Conservation (phyloP, 2,329 filamentous ascomycete species). For the Curvularia eragrostidis region DNA sequence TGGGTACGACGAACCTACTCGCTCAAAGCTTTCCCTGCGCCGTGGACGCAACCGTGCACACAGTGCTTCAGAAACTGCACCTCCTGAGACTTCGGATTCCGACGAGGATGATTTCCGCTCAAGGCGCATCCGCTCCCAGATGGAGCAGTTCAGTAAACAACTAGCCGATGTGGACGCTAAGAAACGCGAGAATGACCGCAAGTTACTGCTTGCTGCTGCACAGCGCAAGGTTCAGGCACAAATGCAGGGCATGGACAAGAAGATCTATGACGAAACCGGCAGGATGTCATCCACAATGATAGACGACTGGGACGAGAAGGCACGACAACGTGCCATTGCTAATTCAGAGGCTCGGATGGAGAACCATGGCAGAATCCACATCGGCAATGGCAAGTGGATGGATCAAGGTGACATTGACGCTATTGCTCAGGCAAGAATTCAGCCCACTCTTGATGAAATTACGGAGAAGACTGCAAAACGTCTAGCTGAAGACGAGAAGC, state of each 20-base stretch:
- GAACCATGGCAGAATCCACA: conserved; percentile 66
- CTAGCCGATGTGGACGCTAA: conserved; percentile 72
- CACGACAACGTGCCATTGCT: conserved; percentile 70
- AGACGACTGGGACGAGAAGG: conserved; percentile 80
- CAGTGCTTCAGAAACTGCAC: conserved; percentile 65
- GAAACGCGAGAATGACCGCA: conserved; percentile 77
- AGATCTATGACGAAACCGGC: conserved; percentile 77
- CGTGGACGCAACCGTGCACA: conserved; percentile 66
- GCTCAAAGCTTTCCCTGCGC: conserved; percentile 59
- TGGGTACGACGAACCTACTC: conserved; percentile 62
- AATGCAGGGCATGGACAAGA: conserved; percentile 81
- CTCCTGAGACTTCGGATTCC: conserved; percentile 35
- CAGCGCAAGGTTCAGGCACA: conserved; percentile 84
- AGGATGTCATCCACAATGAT: conserved; percentile 71
- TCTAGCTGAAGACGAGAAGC: conserved; percentile 70
- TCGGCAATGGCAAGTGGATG: conserved; percentile 83
- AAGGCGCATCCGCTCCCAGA: conserved; percentile 75
- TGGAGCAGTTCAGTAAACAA: conserved; percentile 76
- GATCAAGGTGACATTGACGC: conserved; percentile 78
- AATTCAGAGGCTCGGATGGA: conserved; percentile 67
- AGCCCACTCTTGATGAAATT: conserved; percentile 86
- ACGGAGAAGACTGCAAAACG: conserved; percentile 77
- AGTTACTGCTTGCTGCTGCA: conserved; percentile 76
- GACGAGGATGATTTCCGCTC: conserved; percentile 71
- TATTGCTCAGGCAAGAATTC: conserved; percentile 77